These are phyloP conservation scores for Echeveria elegans DNA, from an alignment of 164 flowering plant genomes.

Conservation along the genomic window DNA sequence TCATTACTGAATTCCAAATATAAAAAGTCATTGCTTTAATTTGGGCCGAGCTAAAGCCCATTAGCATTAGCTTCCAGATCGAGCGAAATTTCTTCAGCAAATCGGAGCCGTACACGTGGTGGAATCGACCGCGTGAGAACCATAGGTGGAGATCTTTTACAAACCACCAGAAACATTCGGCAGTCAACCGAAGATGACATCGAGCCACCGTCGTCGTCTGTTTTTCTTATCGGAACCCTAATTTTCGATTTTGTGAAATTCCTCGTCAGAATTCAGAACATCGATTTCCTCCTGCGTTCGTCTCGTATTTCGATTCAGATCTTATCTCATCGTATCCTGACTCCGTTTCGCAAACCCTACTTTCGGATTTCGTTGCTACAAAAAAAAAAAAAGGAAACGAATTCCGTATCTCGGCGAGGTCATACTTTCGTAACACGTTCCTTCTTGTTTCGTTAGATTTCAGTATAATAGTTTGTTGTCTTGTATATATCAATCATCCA, in stretches of 20 bases:
- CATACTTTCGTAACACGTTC: background rate
- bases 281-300: too few relatives aligned
- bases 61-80: background rate
- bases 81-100: background rate
- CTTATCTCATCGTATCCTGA: background rate
- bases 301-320: background rate
- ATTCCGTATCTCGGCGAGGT: background rate
- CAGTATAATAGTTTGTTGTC: background rate
- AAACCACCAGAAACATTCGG: background rate
- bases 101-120: background rate
- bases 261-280: too few relatives aligned
- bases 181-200: background rate
- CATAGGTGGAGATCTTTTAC: background rate
- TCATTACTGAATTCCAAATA: too few relatives aligned
- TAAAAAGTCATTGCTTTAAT: too few relatives aligned
- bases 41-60: background rate
- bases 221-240: background rate
- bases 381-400: background rate
- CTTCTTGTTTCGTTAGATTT: background rate
- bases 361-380: background rate
- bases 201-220: background rate
- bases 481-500: background rate
- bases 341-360: background rate
- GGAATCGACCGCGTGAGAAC: background rate
- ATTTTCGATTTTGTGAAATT: background rate